Conservation (phyloP, 1,139 yeast genomes). For the Hemisphaericaspora subhashii region DNA sequence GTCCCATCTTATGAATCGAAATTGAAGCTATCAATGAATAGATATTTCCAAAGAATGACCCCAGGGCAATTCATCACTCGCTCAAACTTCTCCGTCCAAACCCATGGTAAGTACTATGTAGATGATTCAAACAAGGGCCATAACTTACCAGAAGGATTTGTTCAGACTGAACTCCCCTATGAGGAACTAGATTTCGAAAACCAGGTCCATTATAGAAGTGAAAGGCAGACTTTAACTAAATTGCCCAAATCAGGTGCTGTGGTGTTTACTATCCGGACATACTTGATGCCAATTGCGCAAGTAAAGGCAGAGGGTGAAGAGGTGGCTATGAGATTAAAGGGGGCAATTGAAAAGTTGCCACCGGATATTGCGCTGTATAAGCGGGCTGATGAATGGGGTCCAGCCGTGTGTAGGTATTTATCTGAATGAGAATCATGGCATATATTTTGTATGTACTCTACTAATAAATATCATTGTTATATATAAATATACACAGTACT, state of each 20-base stretch:
- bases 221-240: conserved; percentile 61
- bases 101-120: conserved; percentile 51
- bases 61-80: conserved; percentile 58
- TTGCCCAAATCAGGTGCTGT: conserved; percentile 55
- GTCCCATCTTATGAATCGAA: conserved; percentile 60
- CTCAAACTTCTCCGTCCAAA: conserved; percentile 63
- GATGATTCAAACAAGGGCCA: conserved; percentile 54
- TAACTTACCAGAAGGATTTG: conserved; percentile 29
- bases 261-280: conserved; percentile 64
- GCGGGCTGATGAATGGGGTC: conserved; percentile 42
- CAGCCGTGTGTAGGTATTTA: conserved; percentile 34
- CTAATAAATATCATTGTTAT: too few relatives aligned
- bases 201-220: conserved; percentile 58
- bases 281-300: conserved; percentile 57
- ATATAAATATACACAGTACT: too few relatives aligned
- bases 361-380: conserved; percentile 40
- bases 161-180: conserved; percentile 34
- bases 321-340: conserved; percentile 37
- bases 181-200: conserved; percentile 53
- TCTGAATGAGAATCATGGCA: conserved; percentile 5
- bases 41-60: conserved; percentile 50
- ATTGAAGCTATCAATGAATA: conserved; percentile 60
- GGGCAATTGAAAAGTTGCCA: conserved; percentile 42
- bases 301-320: conserved; percentile 54
- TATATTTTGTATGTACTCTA: too few relatives aligned